phyloP scores from a whole-genome alignment of 345 rosid genomes.

The Eutrema heterophyllum region DNA sequence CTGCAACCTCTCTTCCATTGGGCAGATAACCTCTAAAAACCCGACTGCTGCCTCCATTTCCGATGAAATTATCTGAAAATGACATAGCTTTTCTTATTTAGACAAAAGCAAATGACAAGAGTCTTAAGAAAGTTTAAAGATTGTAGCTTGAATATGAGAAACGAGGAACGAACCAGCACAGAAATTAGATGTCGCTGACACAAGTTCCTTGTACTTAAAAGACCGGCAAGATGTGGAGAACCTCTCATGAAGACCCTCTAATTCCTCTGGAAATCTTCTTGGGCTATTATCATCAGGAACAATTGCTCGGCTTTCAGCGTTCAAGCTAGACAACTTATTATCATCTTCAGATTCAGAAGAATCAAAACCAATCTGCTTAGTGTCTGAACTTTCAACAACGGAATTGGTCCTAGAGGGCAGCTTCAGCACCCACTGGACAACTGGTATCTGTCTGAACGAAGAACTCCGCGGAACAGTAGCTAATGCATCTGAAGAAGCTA shows the following conservation, averaged over 20 bases:
- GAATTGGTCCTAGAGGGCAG: constrained; percentile 51
- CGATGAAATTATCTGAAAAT: constrained; percentile 68
- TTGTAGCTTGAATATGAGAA: background rate
- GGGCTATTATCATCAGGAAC: constrained; percentile 33
- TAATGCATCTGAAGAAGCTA: constrained; percentile 29
- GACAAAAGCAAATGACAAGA: background rate
- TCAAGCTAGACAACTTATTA: constrained; percentile 24
- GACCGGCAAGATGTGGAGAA: constrained; percentile 68
- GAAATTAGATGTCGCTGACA: constrained; percentile 60
- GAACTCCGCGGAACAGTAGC: constrained; percentile 31
- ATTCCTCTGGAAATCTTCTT: constrained; percentile 42
- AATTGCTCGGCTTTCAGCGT: constrained; percentile 37
- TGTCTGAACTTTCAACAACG: constrained; percentile 35
- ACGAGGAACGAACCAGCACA: constrained; percentile 47
- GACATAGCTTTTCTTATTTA: background rate
- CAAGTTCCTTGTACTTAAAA: constrained; percentile 72
- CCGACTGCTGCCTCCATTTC: constrained; percentile 86
- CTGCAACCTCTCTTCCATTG: constrained; percentile 88
- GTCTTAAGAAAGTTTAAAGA: background rate
- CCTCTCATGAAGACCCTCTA: constrained; percentile 53
- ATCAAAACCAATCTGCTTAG: constrained; percentile 27
- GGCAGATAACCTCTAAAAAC: constrained; percentile 77
- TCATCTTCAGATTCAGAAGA: constrained; percentile 21
- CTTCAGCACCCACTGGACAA: constrained; percentile 62
- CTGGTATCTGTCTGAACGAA: constrained; percentile 50